Base-by-base conservation (phyloP, 495 filamentous ascomycete genomes). In the Daldinia loculata region DNA sequence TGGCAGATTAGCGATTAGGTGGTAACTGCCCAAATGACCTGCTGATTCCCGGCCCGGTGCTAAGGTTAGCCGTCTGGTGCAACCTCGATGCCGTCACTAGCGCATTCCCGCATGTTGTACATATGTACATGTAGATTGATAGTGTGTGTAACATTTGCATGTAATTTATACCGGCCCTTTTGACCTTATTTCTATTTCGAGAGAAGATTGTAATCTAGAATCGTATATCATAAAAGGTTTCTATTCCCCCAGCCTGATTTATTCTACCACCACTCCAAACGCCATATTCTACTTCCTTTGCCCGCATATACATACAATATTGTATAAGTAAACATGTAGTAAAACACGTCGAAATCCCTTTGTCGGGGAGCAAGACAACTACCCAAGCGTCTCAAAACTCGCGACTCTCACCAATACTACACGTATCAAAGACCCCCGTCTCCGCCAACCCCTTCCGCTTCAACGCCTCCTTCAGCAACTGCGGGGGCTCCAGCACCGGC, bases 331-430 rank as follows among this genome's bases (percentile, higher is more conserved):
- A 15, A 6, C 55, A 17, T 24, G 30, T 12, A 56, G 4, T 43
- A 15, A 48, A 22, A 19, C 41, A 19, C n/a, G 34, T 12, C 34
- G 12, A 14, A 36, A 14, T 36, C 12, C 34, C 34, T 36, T 36
- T 4, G 34, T 14, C 34, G 34, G 34, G 34, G 3, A 36, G 0
- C 11, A 36, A 36, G 11, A 36, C 11, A 36, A 7, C 34, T 36
- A 48, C 29, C 17, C 43, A 30, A 8, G 9, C 50, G 1, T 11
- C 50, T 59, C 55, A 89, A 78, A 92, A 96, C 68, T 93, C 92
- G 62, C 89, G 83, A 69, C 90, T 94, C 80, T 95, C 93, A 0
- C 95, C 95, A 80, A 98, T 92, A 77, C 93, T 89, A 71, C 91
- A 90, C 12, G 94, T 87, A 77, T 95, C 94, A 83, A 98, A 98